Evolutionary conservation across 2,329 filamentous ascomycete genomes (phyloP).

Genomic region (Huntiella savannae): DNA sequence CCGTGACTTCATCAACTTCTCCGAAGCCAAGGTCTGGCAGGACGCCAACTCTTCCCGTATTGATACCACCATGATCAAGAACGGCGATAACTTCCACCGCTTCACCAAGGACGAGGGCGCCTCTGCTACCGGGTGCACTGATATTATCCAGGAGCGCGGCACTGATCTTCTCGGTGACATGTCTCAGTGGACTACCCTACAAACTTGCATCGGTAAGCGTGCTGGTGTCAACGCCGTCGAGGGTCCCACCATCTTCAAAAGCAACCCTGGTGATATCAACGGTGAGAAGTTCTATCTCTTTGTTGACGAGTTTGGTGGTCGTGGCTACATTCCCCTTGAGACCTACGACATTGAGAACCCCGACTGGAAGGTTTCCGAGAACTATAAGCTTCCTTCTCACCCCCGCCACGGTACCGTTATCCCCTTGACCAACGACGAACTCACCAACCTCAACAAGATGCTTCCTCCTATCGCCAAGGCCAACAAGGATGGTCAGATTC

Average conservation of each 20-base stretch:
- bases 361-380: constrained; percentile 26
- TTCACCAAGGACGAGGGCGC: constrained; percentile 37
- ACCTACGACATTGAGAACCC: constrained; percentile 29
- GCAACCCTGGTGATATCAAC: constrained; percentile 28
- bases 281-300: constrained; percentile 37
- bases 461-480: constrained; percentile 8
- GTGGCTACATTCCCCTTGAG: constrained; percentile 34
- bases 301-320: constrained; percentile 31
- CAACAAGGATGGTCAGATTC: constrained; percentile 13
- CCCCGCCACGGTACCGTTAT: constrained; percentile 36
- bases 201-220: constrained; percentile 29
- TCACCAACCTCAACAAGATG: constrained; percentile 17
- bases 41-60: constrained; percentile 32
- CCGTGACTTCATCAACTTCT: constrained; percentile 30
- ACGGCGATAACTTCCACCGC: constrained; percentile 25
- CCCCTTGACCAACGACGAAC: constrained; percentile 28
- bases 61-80: constrained; percentile 30
- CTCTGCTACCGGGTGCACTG: constrained; percentile 28
- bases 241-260: constrained; percentile 31
- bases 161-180: constrained; percentile 22
- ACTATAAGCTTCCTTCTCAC: constrained; percentile 27
- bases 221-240: constrained; percentile 30
- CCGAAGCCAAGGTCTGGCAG: constrained; percentile 28
- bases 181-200: constrained; percentile 24
- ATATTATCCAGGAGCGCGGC: constrained; percentile 35